Base-by-base conservation (phyloP, 495 filamentous ascomycete genomes). In the Cryomyces minteri region DNA sequence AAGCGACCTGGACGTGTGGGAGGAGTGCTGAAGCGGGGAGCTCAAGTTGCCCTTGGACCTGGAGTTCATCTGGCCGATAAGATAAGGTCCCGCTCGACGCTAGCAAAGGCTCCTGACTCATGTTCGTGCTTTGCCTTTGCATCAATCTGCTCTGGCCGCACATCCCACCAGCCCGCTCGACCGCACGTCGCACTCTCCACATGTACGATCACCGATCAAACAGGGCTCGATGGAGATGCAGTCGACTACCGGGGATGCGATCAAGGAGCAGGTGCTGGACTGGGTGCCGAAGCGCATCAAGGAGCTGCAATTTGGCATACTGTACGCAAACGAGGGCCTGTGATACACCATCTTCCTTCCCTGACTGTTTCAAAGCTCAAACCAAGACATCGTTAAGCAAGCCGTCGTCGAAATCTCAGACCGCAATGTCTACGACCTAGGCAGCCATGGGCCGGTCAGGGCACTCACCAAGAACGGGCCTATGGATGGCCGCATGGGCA, bases 341-440 rank as follows among this genome's bases (percentile, higher is more conserved):
- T 45, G 1, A 43, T 36, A 9, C 18, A 43, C 10, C 12, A 5
- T 18, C 6, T 9, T 9, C n/a, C 10, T 2, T 10, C 44, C 43
- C 45, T 60, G 11, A 53, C 51, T 47, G 39, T 30, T 39, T 37
- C 43, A 8, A 47, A 86, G 82, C 55, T 92, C 86, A 12, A 82
- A 79, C 49, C 80, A 93, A 58, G 87, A 95, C 54, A 93, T 96
- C 49, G 81, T 92, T 44, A 87, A 84, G 54, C 92, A 98, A 63
- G 82, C 77, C 52, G 85, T 94, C 30, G 70, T 95, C 46, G 86
- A 94, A 62, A 82, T 98, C 40, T 87, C 82, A 6, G 84, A 94
- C 58, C 73, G 86, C 54, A 77, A 84, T 59, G 74, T 98, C 45
- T 96, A 87, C 67, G 85, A 95, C 64, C 67, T 88, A 44, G 78